Conservation (phyloP, 2,329 filamentous ascomycete species). For the Gyromitra esculenta region DNA sequence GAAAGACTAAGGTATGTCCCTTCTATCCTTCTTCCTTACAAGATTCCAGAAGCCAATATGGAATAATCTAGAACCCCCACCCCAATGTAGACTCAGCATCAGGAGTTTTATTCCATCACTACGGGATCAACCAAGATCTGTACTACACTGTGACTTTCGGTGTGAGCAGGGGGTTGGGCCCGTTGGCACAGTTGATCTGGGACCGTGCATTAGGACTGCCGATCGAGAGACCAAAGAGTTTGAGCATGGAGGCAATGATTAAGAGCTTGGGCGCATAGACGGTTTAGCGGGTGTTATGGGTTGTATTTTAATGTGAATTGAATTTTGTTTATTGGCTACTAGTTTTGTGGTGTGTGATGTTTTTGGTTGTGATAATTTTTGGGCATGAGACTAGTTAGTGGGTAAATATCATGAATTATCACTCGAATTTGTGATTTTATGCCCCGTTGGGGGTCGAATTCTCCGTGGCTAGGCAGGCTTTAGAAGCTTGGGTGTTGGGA, state of each 20-base stretch:
- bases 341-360: background rate
- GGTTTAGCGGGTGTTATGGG: background rate
- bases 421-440: background rate
- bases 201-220: conserved; percentile 91
- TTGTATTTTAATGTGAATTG: background rate
- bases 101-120: conserved; percentile 96
- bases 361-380: background rate
- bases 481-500: no score
- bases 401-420: background rate
- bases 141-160: conserved; percentile 86
- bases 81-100: conserved; percentile 95
- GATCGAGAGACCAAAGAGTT: conserved; percentile 94
- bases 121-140: conserved; percentile 87
- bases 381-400: no score
- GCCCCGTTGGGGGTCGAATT: background rate
- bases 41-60: background rate
- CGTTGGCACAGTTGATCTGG: conserved; percentile 94
- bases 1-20: conserved; percentile 79
- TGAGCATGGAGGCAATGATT: conserved; percentile 86
- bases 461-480: no score
- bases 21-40: background rate
- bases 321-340: background rate
- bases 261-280: conserved; percentile 62
- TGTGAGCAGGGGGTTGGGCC: conserved; percentile 78
- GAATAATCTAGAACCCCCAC: conserved; percentile 73